Base-by-base conservation (phyloP, 495 filamentous ascomycete genomes). In the Penicillium cataractarum region DNA sequence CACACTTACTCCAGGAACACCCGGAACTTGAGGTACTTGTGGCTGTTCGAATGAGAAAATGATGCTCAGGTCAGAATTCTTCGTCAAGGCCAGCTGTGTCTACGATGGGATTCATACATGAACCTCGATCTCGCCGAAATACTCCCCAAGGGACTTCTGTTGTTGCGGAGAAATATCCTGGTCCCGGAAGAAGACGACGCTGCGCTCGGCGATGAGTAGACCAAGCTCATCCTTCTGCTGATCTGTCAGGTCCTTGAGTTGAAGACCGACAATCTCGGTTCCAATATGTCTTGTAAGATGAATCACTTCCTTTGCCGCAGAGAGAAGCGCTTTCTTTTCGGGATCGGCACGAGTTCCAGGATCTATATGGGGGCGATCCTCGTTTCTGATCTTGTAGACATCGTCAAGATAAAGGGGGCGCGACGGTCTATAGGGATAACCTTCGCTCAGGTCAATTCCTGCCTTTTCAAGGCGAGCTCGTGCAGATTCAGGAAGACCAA, bases 101-200 rank as follows among this genome's bases (percentile, higher is more conserved):
- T 50, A 15, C 6, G 24, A 19, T 17, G 29, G 55, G 17, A 32
- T 21, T 33, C 82, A 74, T 76, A 89, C 86, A 70, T 90, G 89
- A 29, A 91, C 70, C 62, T 92, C 88, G 42, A 89, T 73, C 60
- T 88, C 84, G 0, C 89, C 89, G 67, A 79, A 90, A 62, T 82
- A 83, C 66, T 91, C 83, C 1, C 87, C 88, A 12, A 92, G 73
- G 17, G 78, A 80, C 55, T 87, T 87, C 65, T 91, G 89, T 65
- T 91, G 80, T 64, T 90, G 86, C 1, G 89, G 88, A 7, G 81
- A 79, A 46, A 92, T 76, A 57, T 91, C 87, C 65, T 92, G 90
- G 62, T 90, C 80, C 6, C 90, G 80, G 77, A 92, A 89, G 73
- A 92, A 91, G 33, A 92, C 89, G 12, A 92, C 89, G 58, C 87